These are phyloP conservation scores for Scutellaria baicalensis DNA, from an alignment of 257 asterid species.

Conservation along the genomic window DNA sequence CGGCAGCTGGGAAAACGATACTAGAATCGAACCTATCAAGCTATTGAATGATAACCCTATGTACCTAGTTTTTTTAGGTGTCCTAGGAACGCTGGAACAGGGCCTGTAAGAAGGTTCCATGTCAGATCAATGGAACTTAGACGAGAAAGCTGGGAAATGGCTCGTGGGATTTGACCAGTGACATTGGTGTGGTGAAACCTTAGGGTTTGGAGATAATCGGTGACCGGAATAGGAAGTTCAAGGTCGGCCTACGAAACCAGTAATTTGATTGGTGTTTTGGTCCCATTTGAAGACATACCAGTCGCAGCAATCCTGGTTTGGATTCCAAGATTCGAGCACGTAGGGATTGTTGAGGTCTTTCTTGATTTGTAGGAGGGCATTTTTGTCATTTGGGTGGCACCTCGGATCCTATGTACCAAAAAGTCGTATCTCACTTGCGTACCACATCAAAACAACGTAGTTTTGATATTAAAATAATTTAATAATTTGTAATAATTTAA, in stretches of 20 bases:
- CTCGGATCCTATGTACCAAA: no score
- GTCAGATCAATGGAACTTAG: conserved; percentile 23
- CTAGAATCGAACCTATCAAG: conserved; percentile 33
- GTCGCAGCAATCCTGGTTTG: conserved; percentile 45
- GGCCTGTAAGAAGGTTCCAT: neutral
- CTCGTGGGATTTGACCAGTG: conserved; percentile 30
- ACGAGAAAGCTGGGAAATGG: conserved; percentile 21
- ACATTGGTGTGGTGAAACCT: conserved; percentile 13
- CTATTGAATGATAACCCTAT: conserved; percentile 19
- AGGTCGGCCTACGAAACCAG: conserved; percentile 24
- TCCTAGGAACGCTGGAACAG: neutral
- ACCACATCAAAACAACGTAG: no score
- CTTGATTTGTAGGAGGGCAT: conserved; percentile 52
- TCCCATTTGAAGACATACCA: conserved; percentile 44
- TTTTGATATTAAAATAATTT: no score
- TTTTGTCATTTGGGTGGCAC: conserved; percentile 61
- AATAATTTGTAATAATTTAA: no score
- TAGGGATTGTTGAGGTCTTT: conserved; percentile 40
- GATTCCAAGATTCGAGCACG: conserved; percentile 42
- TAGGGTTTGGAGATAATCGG: conserved; percentile 22
- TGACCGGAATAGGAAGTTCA: conserved; percentile 41
- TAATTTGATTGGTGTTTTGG: conserved; percentile 31
- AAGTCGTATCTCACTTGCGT: no score
- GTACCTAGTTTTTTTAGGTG: neutral
- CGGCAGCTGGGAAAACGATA: conserved; percentile 25